Percentiles rank a stretch among this genome's conserved stretches.
phyloP scores from a whole-genome alignment of 805 yeast genomes.

The Candida yuanshanica region DNA sequence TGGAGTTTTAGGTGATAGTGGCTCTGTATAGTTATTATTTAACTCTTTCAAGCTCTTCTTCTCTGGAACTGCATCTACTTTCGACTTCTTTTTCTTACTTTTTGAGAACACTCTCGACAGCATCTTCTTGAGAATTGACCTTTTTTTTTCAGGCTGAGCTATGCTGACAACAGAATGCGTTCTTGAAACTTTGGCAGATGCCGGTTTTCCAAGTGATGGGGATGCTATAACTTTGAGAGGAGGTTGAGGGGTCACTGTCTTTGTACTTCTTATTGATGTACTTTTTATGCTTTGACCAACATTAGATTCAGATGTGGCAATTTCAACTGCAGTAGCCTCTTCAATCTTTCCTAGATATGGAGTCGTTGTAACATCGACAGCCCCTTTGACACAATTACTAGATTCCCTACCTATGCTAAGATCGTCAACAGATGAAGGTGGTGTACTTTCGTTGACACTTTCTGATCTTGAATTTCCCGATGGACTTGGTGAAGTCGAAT shows the following conservation, averaged over 20 bases:
- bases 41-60: no score
- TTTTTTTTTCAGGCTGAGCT: constrained; percentile 9
- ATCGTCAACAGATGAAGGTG: constrained; percentile 26
- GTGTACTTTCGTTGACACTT: constrained; percentile 22
- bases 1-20: no score
- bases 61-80: background rate
- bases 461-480: constrained; percentile 23
- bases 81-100: background rate
- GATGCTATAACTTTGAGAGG: background rate
- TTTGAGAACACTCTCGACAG: constrained; percentile 16
- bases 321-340: constrained; percentile 5
- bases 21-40: no score
- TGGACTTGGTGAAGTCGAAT: constrained; percentile 23
- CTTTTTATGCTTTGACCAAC: background rate
- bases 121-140: constrained; percentile 18
- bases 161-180: background rate
- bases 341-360: constrained; percentile 19
- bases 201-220: background rate
- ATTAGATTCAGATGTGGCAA: background rate
- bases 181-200: background rate
- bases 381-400: background rate
- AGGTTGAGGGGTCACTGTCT: background rate
- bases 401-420: constrained; percentile 7
- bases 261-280: background rate
- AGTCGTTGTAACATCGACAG: background rate